Base-by-base conservation (phyloP, 371 early-diverging fungal species). In the Polyrhizophydium stewartii region DNA sequence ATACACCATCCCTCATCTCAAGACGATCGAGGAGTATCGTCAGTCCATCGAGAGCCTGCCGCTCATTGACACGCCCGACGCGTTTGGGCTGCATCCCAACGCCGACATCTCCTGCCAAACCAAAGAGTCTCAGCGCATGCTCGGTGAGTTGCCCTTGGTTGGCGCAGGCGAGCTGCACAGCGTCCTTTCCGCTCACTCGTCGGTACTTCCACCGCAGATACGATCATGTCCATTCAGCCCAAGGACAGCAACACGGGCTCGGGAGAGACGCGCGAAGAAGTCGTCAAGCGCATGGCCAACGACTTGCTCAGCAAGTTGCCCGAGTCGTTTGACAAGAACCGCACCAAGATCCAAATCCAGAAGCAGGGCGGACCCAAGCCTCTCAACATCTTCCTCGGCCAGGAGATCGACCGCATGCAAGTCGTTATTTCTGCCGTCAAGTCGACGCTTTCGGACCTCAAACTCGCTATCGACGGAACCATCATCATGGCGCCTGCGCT, bases 191-290 rank as follows among this genome's bases (percentile, higher is more conserved):
- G 28, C 49, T 57, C 5, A 35, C 31, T 28, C 31, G 37, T 55
- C 67, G 32, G 19, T 12, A 28, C 43, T 40, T 40, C 30, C 32
- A 63, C 28, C 25, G 17, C 40, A 76, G 82, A 83, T 43, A 82
- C 82, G 13, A 75, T 83, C 65, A 73, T 83, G 82, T 80, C 82
- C 6, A 85, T 85, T 50, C 85, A 83, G 65, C 85, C 85, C n/a
- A 83, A 85, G 66, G 85, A 85, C 65, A 74, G 73, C 59, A 69
- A 66, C 60, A 57, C 70, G 2, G 83, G 82, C 0, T n/a, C 65
- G 5, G 82, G 83, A 27, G 82, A 85, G 62, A 83, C 83, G 21
- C 66, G 83, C 24, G 85, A 85, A 73, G 85, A 85, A 24, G 73
- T 70, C 19, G 85, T 85, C 37, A 82, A 82, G 60, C 64, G 75